Base-by-base conservation (phyloP, 2,329 filamentous ascomycete genomes). In the Colletotrichum tanaceti region DNA sequence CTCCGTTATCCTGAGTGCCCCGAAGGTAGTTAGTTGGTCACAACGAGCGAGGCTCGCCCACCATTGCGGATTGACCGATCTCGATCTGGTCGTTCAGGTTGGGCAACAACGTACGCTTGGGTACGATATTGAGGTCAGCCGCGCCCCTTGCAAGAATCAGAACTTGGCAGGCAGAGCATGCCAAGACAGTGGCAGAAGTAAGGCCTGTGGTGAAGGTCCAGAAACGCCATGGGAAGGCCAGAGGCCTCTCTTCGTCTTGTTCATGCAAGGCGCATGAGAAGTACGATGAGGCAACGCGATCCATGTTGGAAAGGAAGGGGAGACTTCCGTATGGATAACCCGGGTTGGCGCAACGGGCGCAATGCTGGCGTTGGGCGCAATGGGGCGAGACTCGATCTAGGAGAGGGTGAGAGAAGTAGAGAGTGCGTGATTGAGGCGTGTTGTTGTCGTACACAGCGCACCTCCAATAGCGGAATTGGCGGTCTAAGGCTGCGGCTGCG, bases 221-320 rank as follows among this genome's bases (percentile, higher is more conserved):
- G 49, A 24, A 57, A 58, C 43, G 57, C 28, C n/a, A 55, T 53
- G 59, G 65, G 47, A 58, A 63, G 46, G n/a, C 44, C 58, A 35
- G 32, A 35, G 32, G 32, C 32, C 32, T 35, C 32, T 35, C 32
- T 35, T 10, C 32, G 9, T 58, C 67, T 59, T 44, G 47, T 71
- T 58, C 63, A 71, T 70, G 67, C 70, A 66, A 50, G 55, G 55
- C 55, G 62, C 55, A 52, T 58, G 55, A 52, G 62, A 60, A 57
- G 62, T 38, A 68, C 62, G 62, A 68, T 60, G 65, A 68, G 65
- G 61, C 55, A 65, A 68, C 55, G 43, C 20, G 43, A 65, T 65
- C 65, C 65, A 20, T 50, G 39, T 50, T 44, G 35, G 60, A 54
- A 62, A 65, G 54, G 22, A 32, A 59, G 39, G 65, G 65, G 55